Conservation (phyloP, 1,139 yeast genomes). For the Candida frijolesensis region DNA sequence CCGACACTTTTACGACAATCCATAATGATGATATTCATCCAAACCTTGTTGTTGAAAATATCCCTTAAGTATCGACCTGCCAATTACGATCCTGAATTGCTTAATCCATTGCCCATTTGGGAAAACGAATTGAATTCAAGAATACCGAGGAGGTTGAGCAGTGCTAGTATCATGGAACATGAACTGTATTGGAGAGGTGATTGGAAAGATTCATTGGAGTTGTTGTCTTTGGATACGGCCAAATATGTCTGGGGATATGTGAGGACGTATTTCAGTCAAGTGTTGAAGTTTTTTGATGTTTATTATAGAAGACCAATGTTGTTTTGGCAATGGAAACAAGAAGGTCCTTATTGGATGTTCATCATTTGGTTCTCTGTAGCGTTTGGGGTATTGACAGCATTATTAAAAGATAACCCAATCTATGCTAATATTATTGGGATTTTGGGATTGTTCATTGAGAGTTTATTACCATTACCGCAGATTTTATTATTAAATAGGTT, state of each 20-base stretch:
- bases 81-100: constrained; percentile 41
- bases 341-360: constrained; percentile 67
- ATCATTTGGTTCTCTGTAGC: constrained; percentile 47
- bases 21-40: constrained; percentile 75
- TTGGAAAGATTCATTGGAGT: constrained; percentile 6
- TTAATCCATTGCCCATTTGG: constrained; percentile 36
- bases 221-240: constrained; percentile 10
- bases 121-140: constrained; percentile 29
- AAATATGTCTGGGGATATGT: constrained; percentile 13
- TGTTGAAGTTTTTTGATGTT: constrained; percentile 66
- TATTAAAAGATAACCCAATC: constrained; percentile 38
- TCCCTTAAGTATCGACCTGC: constrained; percentile 62
- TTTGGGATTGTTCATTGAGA: constrained; percentile 73
- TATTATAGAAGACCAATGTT: constrained; percentile 62
- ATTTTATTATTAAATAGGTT: constrained; percentile 70
- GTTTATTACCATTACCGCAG: constrained; percentile 87
- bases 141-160: constrained; percentile 22
- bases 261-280: constrained; percentile 22
- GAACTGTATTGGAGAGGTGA: constrained; percentile 12
- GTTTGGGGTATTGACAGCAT: constrained; percentile 45
- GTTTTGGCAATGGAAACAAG: constrained; percentile 87
- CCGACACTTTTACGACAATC: constrained; percentile 74
- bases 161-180: constrained; percentile 14
- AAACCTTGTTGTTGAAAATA: constrained; percentile 59
- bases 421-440: constrained; percentile 70